Base-by-base conservation (phyloP, 257 asterid species). In the Petunia secreta region DNA sequence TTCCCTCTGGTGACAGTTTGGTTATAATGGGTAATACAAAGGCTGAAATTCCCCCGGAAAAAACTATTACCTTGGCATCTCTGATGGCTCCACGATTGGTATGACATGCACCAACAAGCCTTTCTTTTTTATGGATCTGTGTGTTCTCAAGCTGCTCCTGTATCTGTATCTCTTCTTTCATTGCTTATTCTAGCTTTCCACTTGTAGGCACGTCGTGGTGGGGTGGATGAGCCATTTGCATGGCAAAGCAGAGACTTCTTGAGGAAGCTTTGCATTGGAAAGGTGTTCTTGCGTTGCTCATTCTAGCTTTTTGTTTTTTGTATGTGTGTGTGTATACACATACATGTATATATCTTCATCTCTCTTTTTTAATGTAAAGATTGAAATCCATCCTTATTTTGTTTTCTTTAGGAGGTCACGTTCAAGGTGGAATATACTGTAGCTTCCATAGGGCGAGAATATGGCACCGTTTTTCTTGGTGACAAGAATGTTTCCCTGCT, bases 31-130 rank as follows among this genome's bases (percentile, higher is more conserved):
- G 87, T n/a, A 91, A 86, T 86, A 79, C 91, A 62, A 95, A 95
- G 86, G 88, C 97, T 55, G 99, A 89, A 78, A 92, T 92, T 36
- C 97, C 97, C 46, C 98, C 93, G 0, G 99, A 95, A 89, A 95
- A 90, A 89, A 88, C 97, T 1, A 86, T 95, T 77, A 93, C 98
- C 80, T 82, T 95, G 88, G 92, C 97, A 34, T 95, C 98, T 65
- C 87, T 95, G 48, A 89, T 95, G 86, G 94, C 99, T 67, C 99
- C 99, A 69, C 91, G 91, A 86, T 81, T 95, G 99, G 99, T 95
- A 85, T 5, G 87, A 81, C 36, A 36, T 50, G 62, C 78, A 41
- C 68, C 75, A 43, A 25, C 9, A 14, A 78, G 43, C 66, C 50
- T 34, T 78, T 65, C 39, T 68, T 68, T 15, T 77, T 54, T 37